Evolutionary conservation across 164 flowering plant genomes (phyloP), one percentile per base, ranked within the genome.

Genomic region (Hamamelis virginiana): DNA sequence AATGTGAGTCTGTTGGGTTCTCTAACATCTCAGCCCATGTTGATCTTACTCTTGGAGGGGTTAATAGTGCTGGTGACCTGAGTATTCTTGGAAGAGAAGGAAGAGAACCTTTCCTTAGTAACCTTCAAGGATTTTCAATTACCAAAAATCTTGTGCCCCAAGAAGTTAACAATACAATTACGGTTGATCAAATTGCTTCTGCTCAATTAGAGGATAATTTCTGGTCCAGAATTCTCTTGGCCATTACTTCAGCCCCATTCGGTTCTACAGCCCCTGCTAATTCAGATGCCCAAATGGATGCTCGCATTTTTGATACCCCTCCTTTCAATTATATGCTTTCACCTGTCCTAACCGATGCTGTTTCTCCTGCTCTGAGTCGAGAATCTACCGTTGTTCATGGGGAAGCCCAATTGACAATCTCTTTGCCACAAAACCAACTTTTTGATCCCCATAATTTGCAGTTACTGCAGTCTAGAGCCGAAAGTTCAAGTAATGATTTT

Each of bases 41-140:
- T 69, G 98, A 92, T 71, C 91, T 91, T 46, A 85, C 94, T 4
- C 2, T 33, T 2, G 70, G 53, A 60, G 85, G 48, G 22, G 75
- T 77, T 71, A 78, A 80, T 74, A 83, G 73, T n/a, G 73, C 47
- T 69, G 74, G 76, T 50, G 61, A 41, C 9, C 25, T 65, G 25
- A 67, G 28, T 41, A 44, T 27, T 21, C 11, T 9, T 65, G 87
- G 77, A 65, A 64, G 45, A 58, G 89, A 79, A 73, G 94, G 88
- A 61, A 75, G 55, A 41, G 89, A 92, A 77, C 96, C 91, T 70
- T 73, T 27, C 8, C 69, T 48, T 45, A 67, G 66, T 55, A 19
- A 59, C 28, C 16, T 62, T 43, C 71, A 64, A 21, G 28, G 44
- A 71, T 71, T 62, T 48, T 51, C 77, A 26, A 51, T 52, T 64